Percentiles rank a stretch among this genome's conserved stretches.
These are phyloP conservation scores for Tolypocladium inflatum DNA, from an alignment of 2,329 filamentous ascomycete species.

Conservation along the genomic window DNA sequence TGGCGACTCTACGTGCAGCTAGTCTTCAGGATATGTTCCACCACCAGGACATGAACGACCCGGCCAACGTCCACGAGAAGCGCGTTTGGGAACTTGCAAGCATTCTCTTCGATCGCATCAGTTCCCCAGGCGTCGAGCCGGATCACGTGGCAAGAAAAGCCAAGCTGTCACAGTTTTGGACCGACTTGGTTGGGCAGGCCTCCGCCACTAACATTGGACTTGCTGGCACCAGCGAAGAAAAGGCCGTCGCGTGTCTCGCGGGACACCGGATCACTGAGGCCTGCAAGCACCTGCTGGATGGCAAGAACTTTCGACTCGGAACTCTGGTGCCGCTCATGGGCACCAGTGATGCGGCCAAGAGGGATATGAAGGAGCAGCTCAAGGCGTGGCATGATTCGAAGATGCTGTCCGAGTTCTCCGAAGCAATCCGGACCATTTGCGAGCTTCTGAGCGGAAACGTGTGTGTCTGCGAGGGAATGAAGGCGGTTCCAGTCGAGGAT, in stretches of 20 bases:
- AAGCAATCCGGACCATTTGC: constrained; percentile 78
- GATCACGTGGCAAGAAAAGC: constrained; percentile 42
- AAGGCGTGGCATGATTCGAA: constrained; percentile 76
- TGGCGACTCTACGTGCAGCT: constrained; percentile 34
- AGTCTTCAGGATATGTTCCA: constrained; percentile 30
- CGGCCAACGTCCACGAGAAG: constrained; percentile 53
- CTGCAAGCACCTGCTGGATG: constrained; percentile 67
- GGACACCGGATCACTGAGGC: constrained; percentile 74
- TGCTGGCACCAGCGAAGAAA: constrained; percentile 64
- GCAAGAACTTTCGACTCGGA: constrained; percentile 73
- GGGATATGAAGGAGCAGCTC: constrained; percentile 71
- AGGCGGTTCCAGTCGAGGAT: constrained; percentile 66
- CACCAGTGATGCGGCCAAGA: constrained; percentile 56
- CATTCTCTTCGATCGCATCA: constrained; percentile 72
- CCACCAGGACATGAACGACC: constrained; percentile 29
- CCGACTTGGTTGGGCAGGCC: constrained; percentile 52
- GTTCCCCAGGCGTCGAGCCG: constrained; percentile 28
- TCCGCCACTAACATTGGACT: constrained; percentile 45
- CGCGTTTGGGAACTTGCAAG: constrained; percentile 79
- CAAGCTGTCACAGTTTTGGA: constrained; percentile 58
- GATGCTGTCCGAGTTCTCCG: constrained; percentile 77
- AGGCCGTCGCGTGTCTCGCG: constrained; percentile 71
- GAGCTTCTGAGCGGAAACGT: constrained; percentile 83
- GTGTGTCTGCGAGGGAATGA: constrained; percentile 72
- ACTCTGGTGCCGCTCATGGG: constrained; percentile 78